phyloP scores from a whole-genome alignment of 2,329 filamentous ascomycete genomes.

The Arachnomyces sp. region DNA sequence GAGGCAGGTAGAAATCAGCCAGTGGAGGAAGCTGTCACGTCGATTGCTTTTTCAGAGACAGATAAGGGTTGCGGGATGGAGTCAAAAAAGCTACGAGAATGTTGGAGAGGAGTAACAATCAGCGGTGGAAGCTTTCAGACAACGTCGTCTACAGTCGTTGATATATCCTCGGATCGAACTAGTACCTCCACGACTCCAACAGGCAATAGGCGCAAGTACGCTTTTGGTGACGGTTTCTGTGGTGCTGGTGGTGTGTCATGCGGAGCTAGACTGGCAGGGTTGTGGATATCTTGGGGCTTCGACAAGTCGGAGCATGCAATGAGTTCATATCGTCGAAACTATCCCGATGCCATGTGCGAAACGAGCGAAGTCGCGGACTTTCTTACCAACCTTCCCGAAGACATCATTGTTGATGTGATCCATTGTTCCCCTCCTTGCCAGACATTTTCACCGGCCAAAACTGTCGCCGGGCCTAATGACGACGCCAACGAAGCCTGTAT shows the following conservation, averaged over 20 bases:
- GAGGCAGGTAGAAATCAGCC: conserved; percentile 11
- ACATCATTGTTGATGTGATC: conserved; percentile 55
- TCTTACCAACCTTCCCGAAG: conserved; percentile 22
- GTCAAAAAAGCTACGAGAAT: conserved; percentile 16
- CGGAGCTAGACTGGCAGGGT: conserved; percentile 53
- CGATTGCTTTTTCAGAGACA: conserved; percentile 23
- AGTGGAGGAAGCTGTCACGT: conserved; percentile 19
- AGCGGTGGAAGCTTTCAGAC: conserved; percentile 20
- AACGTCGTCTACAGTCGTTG: conserved; percentile 11
- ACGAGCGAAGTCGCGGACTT: conserved; percentile 42
- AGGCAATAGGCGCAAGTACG: conserved; percentile 42
- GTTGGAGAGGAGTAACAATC: conserved; percentile 27
- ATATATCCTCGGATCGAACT: conserved; percentile 16
- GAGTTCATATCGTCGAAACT: conserved; percentile 53
- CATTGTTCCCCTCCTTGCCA: conserved; percentile 76
- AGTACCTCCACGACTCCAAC: conserved; percentile 29
- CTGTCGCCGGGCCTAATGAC: conserved; percentile 49
- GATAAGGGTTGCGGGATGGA: conserved; percentile 16
- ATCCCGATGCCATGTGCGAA: conserved; percentile 32
- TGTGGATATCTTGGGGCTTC: conserved; percentile 55
- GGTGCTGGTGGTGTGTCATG: conserved; percentile 65
- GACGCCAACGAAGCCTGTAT: conserved; percentile 58
- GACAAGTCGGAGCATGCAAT: conserved; percentile 55
- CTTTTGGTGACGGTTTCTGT: conserved; percentile 64
- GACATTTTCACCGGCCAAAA: conserved; percentile 66